Evolutionary conservation across 441 rosid genomes (phyloP).

Genomic region (Theobroma grandiflorum): DNA sequence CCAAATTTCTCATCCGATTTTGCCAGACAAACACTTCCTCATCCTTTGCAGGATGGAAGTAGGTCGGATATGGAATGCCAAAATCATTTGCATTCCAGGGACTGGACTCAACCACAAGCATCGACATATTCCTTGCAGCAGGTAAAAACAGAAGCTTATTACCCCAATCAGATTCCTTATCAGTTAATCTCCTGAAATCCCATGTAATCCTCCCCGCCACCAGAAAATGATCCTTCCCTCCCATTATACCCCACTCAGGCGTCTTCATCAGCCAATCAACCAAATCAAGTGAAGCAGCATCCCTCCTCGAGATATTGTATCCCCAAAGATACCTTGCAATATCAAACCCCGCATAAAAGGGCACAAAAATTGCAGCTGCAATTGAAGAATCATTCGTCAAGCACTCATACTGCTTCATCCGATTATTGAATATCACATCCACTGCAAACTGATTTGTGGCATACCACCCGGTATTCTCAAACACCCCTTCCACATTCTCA

Average conservation of each 20-base stretch:
- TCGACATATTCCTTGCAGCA: conserved; percentile 93
- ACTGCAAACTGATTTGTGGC: conserved; percentile 95
- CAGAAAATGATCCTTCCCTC: conserved; percentile 92
- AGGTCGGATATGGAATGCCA: conserved; percentile 94
- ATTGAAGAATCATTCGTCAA: conserved; percentile 86
- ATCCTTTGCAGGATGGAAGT: conserved; percentile 96
- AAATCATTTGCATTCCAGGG: conserved; percentile 99
- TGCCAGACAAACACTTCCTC: conserved; percentile 90
- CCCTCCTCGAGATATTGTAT: conserved; percentile 72
- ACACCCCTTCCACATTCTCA: conserved; percentile 90
- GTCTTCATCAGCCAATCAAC: conserved; percentile 91
- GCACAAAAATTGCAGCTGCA: conserved; percentile 94
- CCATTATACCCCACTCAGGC: conserved; percentile 93
- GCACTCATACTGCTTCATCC: conserved; percentile 97
- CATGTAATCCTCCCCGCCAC: conserved; percentile 98
- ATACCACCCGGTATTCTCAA: conserved; percentile 90
- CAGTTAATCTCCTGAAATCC: conserved; percentile 93
- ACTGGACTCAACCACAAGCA: conserved; percentile 99
- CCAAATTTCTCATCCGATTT: conserved; percentile 87
- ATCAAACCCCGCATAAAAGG: conserved; percentile 96
- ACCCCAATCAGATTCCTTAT: conserved; percentile 88
- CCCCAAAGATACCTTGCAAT: conserved; percentile 95
- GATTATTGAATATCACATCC: conserved; percentile 82
- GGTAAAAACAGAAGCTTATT: conserved; percentile 93
- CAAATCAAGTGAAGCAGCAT: conserved; percentile 92